These are phyloP conservation scores for Ustilago tritici DNA, from an alignment of 1,284 basidiomycete genomes.

Conservation along the genomic window DNA sequence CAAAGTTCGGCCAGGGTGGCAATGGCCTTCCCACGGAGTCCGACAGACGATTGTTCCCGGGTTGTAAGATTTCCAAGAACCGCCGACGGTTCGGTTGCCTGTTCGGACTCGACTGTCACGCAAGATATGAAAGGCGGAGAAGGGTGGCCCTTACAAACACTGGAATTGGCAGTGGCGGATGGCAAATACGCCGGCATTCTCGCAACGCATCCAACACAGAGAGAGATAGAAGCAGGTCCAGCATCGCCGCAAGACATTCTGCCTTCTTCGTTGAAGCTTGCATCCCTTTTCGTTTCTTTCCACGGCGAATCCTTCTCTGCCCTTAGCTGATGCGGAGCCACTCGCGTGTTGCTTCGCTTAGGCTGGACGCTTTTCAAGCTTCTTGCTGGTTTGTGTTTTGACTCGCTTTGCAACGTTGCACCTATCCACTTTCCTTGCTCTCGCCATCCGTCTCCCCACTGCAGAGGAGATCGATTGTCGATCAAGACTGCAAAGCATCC, in stretches of 20 bases:
- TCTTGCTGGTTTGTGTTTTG: background rate
- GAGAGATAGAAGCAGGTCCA: background rate
- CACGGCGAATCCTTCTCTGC: background rate
- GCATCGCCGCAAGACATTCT: background rate
- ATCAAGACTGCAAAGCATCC: background rate
- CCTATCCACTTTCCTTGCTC: background rate
- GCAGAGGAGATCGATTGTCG: background rate
- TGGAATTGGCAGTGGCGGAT: too few relatives aligned
- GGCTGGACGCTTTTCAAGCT: background rate
- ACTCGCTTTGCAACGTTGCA: background rate
- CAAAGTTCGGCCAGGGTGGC: background rate
- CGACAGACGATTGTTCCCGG: background rate
- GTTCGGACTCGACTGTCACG: background rate
- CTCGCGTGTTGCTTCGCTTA: background rate
- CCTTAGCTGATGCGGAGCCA: background rate
- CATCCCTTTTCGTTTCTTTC: background rate
- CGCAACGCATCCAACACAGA: background rate
- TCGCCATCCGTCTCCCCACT: conserved; percentile 1
- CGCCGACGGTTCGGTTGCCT: background rate
- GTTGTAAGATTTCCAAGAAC: background rate
- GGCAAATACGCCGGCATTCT: background rate
- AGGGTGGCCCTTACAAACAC: too few relatives aligned
- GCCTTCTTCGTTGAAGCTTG: background rate
- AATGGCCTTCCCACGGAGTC: background rate
- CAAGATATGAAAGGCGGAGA: background rate